Evolutionary conservation across 495 filamentous ascomycete species (phyloP), one percentile per base, ranked within the genome.

Genomic region (Lepraria neglecta): DNA sequence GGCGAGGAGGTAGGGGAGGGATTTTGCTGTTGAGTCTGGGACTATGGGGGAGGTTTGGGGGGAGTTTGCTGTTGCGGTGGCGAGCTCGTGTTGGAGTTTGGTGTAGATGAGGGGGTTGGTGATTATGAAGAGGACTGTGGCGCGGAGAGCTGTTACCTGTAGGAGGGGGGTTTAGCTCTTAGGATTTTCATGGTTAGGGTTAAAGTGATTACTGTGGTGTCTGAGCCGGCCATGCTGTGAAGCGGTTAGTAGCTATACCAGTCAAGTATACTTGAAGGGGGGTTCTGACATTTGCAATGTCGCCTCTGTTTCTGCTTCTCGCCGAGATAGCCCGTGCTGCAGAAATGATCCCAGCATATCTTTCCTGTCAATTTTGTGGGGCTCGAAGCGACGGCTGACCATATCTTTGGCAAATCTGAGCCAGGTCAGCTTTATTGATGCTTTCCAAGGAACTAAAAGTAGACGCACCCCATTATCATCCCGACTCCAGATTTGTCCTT

Each of bases 151-250:
- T 4, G 77, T 78, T 7, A 45, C 43, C 43, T 45, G 43, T n/a
- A 45, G 43, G 15, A n/a, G n/a, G 43, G 43, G 43, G 15, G 11
- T 45, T 45, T n/a, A 45, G 43, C 43, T 45, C 15, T 45, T 45
- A 45, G 43, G 43, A 45, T 45, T 45, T n/a, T 45, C 14, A 45
- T 45, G 43, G 6, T 45, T 45, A 4, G 43, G 43, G 43, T 45
- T 4, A n/a, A 45, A 17, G 15, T 45, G 14, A n/a, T 45, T 28
- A 82, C 82, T 4, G 81, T 86, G 19, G 84, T 85, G 67, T 87
- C 84, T 17, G 82, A 80, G 54, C 84, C 84, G 3, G 83, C 84
- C 62, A 82, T 74, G 61, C 77, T 80, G 61, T 38, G 17, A 2
- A 30, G 6, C 1, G 0, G 45, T 47, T 47, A 47, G 45, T 47